Conservation (phyloP, 2,329 filamentous ascomycete species). For the Pleurostoma richardsiae region DNA sequence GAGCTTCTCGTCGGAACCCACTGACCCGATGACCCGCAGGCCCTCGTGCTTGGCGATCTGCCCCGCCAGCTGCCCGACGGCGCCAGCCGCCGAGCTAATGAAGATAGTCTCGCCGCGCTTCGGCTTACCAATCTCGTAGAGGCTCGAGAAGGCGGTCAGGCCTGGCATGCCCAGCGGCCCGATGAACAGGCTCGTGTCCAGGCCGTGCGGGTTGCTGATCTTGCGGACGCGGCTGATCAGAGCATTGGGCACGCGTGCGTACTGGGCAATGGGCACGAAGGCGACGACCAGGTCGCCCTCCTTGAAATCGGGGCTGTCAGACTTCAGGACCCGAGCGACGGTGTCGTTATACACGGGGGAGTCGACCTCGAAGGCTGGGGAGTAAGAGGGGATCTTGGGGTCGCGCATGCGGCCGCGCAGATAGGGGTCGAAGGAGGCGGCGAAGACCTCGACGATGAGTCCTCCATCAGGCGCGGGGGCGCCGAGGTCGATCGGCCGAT, state of each 20-base stretch:
- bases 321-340: conserved; percentile 67
- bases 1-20: conserved; percentile 75
- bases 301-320: conserved; percentile 53
- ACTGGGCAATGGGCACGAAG: conserved; percentile 61
- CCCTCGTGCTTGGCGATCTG: conserved; percentile 81
- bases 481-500: conserved; percentile 61
- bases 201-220: conserved; percentile 63
- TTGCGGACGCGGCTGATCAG: conserved; percentile 37
- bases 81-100: conserved; percentile 73
- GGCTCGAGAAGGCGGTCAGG: conserved; percentile 46
- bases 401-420: conserved; percentile 74
- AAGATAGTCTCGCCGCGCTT: conserved; percentile 78
- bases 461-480: conserved; percentile 58
- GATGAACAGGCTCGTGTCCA: conserved; percentile 64
- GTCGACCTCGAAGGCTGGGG: conserved; percentile 54
- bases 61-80: conserved; percentile 77
- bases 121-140: conserved; percentile 67
- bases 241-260: conserved; percentile 47
- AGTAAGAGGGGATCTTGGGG: conserved; percentile 61
- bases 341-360: conserved; percentile 59
- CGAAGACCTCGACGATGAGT: conserved; percentile 64
- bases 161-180: conserved; percentile 55
- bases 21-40: conserved; percentile 72
- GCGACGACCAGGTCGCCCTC: conserved; percentile 62
- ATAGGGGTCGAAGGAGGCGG: conserved; percentile 79